Evolutionary conservation across 768 basidiomycete species (phyloP).

Genomic region (Chiua virens): DNA sequence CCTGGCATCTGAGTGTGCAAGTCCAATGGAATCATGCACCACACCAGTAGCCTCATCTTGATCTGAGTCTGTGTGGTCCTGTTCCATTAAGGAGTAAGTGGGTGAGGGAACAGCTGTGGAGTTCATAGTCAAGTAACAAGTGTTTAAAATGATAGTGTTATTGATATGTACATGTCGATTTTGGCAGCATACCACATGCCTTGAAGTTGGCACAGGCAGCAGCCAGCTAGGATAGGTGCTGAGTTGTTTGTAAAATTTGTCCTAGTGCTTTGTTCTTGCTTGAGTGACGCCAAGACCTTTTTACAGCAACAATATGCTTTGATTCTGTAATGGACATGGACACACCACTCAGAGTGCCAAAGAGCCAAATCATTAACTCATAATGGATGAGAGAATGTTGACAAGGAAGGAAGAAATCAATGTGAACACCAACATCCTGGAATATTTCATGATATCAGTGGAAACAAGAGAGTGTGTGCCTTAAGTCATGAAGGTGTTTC

Average conservation of each 20-base stretch:
- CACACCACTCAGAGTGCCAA: conserved; percentile 36
- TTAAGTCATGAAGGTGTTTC: conserved; percentile 18
- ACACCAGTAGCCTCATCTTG: neutral
- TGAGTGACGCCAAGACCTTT: conserved; percentile 34
- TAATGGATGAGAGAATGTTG: conserved; percentile 39
- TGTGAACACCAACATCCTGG: conserved; percentile 11
- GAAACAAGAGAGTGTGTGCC: conserved; percentile 19
- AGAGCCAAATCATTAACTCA: conserved; percentile 18
- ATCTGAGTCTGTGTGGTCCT: neutral
- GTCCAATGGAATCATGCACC: neutral
- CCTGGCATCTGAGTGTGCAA: neutral
- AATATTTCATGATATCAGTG: conserved; percentile 25
- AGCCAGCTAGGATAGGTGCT: neutral
- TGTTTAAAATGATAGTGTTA: neutral
- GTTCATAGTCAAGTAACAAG: neutral
- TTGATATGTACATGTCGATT: neutral
- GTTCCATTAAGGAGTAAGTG: neutral
- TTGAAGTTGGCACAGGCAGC: neutral
- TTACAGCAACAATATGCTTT: conserved; percentile 37
- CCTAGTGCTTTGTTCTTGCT: conserved; percentile 21
- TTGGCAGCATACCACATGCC: neutral
- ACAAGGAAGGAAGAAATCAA: conserved; percentile 26
- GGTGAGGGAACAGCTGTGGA: neutral
- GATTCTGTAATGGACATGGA: conserved; percentile 39
- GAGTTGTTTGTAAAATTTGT: conserved; percentile 13